These are phyloP conservation scores for Echinochloa phyllopogon DNA, from an alignment of 176 grass and related monocot species.

Conservation along the genomic window DNA sequence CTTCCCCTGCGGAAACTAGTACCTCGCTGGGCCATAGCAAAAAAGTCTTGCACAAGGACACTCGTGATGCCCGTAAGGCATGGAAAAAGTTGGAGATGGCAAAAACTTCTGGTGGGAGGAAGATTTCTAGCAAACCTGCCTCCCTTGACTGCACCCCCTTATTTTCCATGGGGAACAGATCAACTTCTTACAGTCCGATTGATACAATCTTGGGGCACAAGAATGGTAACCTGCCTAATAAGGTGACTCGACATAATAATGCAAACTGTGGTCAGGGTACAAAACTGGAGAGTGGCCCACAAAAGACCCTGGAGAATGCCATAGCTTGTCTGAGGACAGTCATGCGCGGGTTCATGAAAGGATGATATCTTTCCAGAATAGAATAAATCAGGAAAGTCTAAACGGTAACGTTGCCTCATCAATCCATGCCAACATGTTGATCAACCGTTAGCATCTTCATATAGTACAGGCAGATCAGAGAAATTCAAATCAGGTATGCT, in stretches of 20 bases:
- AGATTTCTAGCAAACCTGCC: constrained; percentile 44
- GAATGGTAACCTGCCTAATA: constrained; percentile 7
- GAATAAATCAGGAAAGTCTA: constrained; percentile 40
- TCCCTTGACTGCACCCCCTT: constrained; percentile 6
- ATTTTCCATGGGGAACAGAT: constrained; percentile 56
- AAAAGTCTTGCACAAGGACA: constrained; percentile 22
- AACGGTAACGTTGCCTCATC: constrained; percentile 39
- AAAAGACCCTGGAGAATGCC: not conserved
- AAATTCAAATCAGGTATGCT: constrained; percentile 13
- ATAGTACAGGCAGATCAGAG: not conserved
- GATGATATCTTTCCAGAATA: constrained; percentile 5
- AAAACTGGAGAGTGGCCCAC: constrained; percentile 19
- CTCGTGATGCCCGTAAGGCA: constrained; percentile 53
- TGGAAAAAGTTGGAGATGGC: constrained; percentile 86
- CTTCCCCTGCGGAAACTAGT: not conserved
- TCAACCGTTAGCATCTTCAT: not conserved
- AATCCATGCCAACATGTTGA: not conserved
- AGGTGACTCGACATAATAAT: constrained; percentile 7
- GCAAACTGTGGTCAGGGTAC: not conserved
- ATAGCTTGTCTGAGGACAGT: constrained; percentile 1
- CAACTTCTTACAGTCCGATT: constrained; percentile 47
- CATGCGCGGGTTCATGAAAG: constrained; percentile 21
- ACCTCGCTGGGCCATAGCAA: constrained; percentile 22
- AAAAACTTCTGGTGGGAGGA: constrained; percentile 45
- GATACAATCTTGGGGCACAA: constrained; percentile 39